Base-by-base conservation (phyloP, 2,329 filamentous ascomycete genomes). In the Aspergillus quadricinctus region DNA sequence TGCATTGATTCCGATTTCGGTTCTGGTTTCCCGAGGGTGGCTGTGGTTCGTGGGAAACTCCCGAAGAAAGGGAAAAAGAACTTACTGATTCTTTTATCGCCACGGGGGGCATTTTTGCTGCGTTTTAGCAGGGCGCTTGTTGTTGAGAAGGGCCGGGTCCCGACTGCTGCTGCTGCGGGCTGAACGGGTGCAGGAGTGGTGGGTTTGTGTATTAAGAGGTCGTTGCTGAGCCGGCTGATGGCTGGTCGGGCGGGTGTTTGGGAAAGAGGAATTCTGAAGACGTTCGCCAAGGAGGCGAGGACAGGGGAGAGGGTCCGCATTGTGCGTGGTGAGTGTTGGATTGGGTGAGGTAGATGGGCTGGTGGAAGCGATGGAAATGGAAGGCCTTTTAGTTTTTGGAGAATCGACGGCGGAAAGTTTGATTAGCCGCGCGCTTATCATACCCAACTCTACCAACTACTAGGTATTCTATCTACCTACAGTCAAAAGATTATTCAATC, bases 21-120 rank as follows among this genome's bases (percentile, higher is more conserved):
- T 31, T 49, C 51, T 40, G 31, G 14, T 17, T 6, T 5, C 31
- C 2, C 4, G 29, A 11, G 31, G 4, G 31, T 29, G 9, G 28
- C 10, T 4, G 11, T 14, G 31, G 31, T 35, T 17, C 31, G 31
- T 6, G 11, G n/a, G 4, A 21, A 21, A 43, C 40, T 9, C 50
- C 11, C 29, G 14, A 14, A 23, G n/a, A 23, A 23, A 23, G 14
- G 19, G 43, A 48, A 50, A 40, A 23, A 25, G 11, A 52, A 73
- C 76, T 49, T 70, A 80, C 78, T 79, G 51, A 80, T 73, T 67
- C 77, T 66, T 57, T 69, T 71, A 57, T 80, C 77, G 17, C 62
- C 61, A 17, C 64, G 63, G 0, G 64, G 60, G 2, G 62, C 66
- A 23, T 62, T 61, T 11, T 62, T 65, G 56, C 76, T 75, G 53